Evolutionary conservation across 495 filamentous ascomycete species (phyloP).

Genomic region (Lasiosphaeria miniovina): DNA sequence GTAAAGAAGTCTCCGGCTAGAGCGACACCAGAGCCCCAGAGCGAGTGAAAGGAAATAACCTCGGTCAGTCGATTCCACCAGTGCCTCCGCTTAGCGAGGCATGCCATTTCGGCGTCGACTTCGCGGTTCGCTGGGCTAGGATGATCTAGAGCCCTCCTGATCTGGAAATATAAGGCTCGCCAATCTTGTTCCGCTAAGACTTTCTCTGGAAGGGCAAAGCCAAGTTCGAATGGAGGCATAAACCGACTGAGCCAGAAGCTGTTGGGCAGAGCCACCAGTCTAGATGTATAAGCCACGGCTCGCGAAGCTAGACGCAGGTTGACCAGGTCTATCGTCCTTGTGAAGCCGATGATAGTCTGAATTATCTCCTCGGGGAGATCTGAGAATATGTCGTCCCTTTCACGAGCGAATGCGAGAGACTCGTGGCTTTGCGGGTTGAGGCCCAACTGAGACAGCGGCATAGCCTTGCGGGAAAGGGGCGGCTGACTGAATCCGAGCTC

Average conservation of each 20-base stretch:
- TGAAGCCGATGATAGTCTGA: conserved; percentile 9
- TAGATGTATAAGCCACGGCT: conserved; percentile 2
- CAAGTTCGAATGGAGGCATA: conserved; percentile 17
- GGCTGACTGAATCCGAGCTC: conserved; percentile 2
- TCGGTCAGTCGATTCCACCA: conserved; percentile 17
- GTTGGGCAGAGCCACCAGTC: conserved; percentile 1
- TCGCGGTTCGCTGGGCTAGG: background rate
- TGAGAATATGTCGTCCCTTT: conserved; percentile 13
- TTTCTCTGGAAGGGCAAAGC: conserved; percentile 12
- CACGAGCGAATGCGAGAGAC: background rate
- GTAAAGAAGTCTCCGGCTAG: conserved; percentile 7
- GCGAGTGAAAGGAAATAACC: background rate
- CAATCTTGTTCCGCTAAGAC: conserved; percentile 10
- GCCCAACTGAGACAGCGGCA: conserved; percentile 1
- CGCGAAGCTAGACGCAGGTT: conserved; percentile 17
- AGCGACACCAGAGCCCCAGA: background rate
- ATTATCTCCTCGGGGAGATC: conserved; percentile 9
- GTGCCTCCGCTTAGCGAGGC: conserved; percentile 15
- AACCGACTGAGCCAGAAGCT: conserved; percentile 23
- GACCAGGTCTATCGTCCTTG: conserved; percentile 4
- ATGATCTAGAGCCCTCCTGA: conserved; percentile 1
- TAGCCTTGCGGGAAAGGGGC: background rate
- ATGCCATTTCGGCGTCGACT: background rate
- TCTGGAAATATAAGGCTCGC: conserved; percentile 20
- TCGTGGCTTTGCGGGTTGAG: background rate